Percentiles rank a stretch among this genome's conserved stretches.
Evolutionary conservation across 441 rosid species (phyloP).

Genomic region (Gossypium armourianum): DNA sequence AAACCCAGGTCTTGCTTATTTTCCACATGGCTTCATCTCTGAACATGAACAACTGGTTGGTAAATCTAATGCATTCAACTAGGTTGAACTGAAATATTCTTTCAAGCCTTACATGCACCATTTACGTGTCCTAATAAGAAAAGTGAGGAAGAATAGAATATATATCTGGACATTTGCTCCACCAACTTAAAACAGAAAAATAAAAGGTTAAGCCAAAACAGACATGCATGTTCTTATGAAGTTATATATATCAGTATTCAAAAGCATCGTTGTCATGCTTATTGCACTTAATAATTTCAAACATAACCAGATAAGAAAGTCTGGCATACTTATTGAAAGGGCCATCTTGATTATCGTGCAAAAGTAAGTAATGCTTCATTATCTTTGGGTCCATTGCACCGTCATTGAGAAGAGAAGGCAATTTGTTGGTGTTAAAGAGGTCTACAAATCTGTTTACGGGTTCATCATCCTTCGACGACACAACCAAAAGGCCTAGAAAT

Average conservation of each 20-base stretch:
- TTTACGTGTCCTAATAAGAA: not conserved
- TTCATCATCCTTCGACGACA: constrained; percentile 84
- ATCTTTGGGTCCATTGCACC: constrained; percentile 93
- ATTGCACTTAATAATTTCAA: constrained; percentile 10
- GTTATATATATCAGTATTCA: not conserved
- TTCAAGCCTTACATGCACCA: not conserved
- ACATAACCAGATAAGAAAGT: constrained; percentile 19
- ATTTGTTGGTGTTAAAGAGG: constrained; percentile 65
- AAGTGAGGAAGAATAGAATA: not conserved
- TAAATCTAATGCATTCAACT: not conserved
- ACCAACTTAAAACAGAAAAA: not conserved
- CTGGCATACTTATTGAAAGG: constrained; percentile 56
- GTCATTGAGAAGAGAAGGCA: constrained; percentile 76
- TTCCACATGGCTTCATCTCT: not conserved
- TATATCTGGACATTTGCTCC: not conserved
- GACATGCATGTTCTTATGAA: not conserved
- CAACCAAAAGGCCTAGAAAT: constrained; percentile 78
- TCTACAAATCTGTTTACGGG: constrained; percentile 72
- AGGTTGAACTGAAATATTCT: not conserved
- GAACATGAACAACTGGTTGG: not conserved
- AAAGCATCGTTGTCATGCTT: not conserved
- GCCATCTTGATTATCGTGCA: constrained; percentile 86
- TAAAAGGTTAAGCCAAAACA: not conserved
- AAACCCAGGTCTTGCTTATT: not conserved
- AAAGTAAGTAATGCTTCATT: constrained; percentile 69